Conservation (phyloP, 108 stramenopile species). For the Nitzschia sp. region DNA sequence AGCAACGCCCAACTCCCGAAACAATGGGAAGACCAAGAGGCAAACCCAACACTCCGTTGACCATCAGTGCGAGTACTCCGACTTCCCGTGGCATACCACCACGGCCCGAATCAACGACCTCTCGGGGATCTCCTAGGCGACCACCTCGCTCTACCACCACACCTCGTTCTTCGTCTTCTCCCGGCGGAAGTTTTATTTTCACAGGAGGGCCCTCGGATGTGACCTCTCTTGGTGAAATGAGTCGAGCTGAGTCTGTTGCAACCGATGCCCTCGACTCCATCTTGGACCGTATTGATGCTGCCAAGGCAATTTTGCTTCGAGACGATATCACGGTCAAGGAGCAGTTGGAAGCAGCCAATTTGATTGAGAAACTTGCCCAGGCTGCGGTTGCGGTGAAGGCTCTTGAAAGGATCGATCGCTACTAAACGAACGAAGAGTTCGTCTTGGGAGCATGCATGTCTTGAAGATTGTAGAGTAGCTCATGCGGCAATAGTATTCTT, state of each 20-base stretch:
- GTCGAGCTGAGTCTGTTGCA: conserved; percentile 39
- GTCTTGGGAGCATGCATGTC: not conserved
- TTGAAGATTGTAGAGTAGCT: too few species aligned
- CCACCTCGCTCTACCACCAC: not conserved
- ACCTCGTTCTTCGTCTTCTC: not conserved
- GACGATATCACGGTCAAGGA: conserved; percentile 22
- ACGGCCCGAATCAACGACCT: not conserved
- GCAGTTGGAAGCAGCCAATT: conserved; percentile 33
- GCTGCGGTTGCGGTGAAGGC: conserved; percentile 50
- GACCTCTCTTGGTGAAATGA: conserved; percentile 17
- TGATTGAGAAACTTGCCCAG: conserved; percentile 48
- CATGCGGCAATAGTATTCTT: too few species aligned
- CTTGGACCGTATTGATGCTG: conserved; percentile 42
- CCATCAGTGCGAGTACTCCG: too few species aligned
- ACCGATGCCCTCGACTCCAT: conserved; percentile 56
- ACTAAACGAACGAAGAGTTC: not conserved
- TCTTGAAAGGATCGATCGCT: conserved; percentile 26
- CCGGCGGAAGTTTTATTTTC: conserved; percentile 2
- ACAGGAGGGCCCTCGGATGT: conserved; percentile 9
- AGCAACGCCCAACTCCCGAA: conserved; percentile 16
- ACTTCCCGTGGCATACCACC: conserved; percentile 20
- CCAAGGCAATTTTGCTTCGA: conserved; percentile 33
- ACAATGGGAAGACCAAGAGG: not conserved
- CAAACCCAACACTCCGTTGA: not conserved
- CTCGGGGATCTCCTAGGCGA: conserved; percentile 8